Conservation (phyloP, 2,329 filamentous ascomycete species). For the Tolypocladium ovalisporum region DNA sequence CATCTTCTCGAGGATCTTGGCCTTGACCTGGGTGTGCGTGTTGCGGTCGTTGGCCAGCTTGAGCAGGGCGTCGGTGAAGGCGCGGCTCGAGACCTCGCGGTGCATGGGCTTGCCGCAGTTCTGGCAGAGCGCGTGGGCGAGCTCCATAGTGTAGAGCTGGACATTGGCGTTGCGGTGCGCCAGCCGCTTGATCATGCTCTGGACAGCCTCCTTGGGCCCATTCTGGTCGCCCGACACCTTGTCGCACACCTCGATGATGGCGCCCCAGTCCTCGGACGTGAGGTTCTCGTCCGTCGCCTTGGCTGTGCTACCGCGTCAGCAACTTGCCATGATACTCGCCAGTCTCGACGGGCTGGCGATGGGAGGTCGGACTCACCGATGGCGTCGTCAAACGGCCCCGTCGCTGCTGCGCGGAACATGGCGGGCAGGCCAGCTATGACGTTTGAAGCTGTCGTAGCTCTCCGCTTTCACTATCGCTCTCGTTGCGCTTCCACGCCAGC, state of each 20-base stretch:
- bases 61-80: constrained; percentile 87
- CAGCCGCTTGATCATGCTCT: constrained; percentile 82
- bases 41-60: constrained; percentile 89
- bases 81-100: constrained; percentile 79
- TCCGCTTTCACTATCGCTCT: background rate
- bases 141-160: constrained; percentile 88
- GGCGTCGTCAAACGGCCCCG: constrained; percentile 47
- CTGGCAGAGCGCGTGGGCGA: constrained; percentile 83
- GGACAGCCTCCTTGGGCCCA: constrained; percentile 71
- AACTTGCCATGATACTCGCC: background rate
- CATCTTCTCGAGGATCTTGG: constrained; percentile 95
- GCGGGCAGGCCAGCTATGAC: constrained; percentile 17
- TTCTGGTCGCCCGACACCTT: constrained; percentile 43
- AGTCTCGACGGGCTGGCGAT: background rate
- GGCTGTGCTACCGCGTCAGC: constrained; percentile 27
- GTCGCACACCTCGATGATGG: constrained; percentile 54
- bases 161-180: constrained; percentile 94
- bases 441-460: constrained; percentile 1
- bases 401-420: constrained; percentile 49
- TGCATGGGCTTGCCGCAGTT: constrained; percentile 84
- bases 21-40: constrained; percentile 91
- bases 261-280: constrained; percentile 65
- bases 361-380: constrained; percentile 49
- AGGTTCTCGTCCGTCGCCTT: constrained; percentile 96
- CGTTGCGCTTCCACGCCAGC: background rate